Conservation (phyloP, 106 monocot genomes). For the Phalaenopsis equestris region DNA sequence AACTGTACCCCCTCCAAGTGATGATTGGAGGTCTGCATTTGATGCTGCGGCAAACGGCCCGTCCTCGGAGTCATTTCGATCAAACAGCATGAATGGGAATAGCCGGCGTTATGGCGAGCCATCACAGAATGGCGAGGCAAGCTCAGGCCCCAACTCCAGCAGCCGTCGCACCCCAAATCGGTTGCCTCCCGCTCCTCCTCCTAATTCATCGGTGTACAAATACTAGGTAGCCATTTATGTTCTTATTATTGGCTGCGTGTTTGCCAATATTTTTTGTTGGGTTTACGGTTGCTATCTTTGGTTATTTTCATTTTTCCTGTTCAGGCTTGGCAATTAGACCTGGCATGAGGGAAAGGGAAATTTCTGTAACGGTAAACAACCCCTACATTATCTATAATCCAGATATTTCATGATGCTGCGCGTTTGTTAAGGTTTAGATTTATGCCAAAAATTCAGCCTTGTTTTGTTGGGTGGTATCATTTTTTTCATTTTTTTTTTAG, state of each 20-base stretch:
- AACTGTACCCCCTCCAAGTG: conserved; percentile 18
- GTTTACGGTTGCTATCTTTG: not conserved
- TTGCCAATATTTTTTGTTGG: conserved; percentile 15
- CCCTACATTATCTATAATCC: too few species aligned
- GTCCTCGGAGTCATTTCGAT: conserved; percentile 23
- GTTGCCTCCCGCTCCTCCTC: conserved; percentile 75
- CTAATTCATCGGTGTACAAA: conserved; percentile 27
- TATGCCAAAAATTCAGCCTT: too few species aligned
- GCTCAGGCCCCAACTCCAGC: conserved; percentile 42
- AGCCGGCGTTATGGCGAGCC: conserved; percentile 48
- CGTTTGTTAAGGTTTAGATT: too few species aligned
- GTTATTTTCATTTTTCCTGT: not conserved
- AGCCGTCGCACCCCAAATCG: conserved; percentile 85
- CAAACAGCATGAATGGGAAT: conserved; percentile 43
- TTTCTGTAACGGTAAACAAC: too few species aligned
- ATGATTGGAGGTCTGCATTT: conserved; percentile 94
- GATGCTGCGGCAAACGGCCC: conserved; percentile 68
- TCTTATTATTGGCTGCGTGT: not conserved
- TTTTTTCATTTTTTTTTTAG: too few species aligned
- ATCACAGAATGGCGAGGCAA: conserved; percentile 44
- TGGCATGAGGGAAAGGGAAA: not conserved
- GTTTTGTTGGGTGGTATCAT: too few species aligned
- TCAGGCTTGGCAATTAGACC: not conserved
- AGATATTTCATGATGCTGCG: too few species aligned
- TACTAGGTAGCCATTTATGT: conserved; percentile 18